Conservation (phyloP, 345 rosid species). For the Alliaria petiolata region DNA sequence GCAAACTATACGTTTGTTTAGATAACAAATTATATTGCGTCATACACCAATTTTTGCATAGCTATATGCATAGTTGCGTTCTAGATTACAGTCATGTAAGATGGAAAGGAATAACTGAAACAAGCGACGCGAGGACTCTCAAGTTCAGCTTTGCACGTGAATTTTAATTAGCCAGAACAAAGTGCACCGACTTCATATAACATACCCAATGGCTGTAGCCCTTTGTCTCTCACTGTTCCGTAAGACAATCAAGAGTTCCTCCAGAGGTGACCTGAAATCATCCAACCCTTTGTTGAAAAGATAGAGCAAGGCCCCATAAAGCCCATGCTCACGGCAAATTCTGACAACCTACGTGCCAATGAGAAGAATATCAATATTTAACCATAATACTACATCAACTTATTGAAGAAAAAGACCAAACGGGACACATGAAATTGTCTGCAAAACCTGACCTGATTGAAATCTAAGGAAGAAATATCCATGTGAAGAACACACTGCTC, state of each 20-base stretch:
- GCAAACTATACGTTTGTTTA: background rate
- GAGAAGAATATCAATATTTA: conserved; percentile 22
- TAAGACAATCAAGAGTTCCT: conserved; percentile 77
- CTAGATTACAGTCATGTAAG: background rate
- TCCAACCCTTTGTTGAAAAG: conserved; percentile 97
- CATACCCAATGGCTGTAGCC: conserved; percentile 82
- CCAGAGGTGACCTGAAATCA: conserved; percentile 93
- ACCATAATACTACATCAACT: background rate
- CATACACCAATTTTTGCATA: background rate
- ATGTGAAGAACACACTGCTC: conserved; percentile 99
- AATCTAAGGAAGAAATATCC: conserved; percentile 97
- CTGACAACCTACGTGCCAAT: conserved; percentile 68
- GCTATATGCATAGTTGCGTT: background rate
- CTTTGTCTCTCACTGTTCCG: conserved; percentile 58
- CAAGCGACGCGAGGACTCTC: background rate
- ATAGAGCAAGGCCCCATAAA: conserved; percentile 91
- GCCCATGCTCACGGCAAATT: conserved; percentile 94
- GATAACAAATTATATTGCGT: background rate
- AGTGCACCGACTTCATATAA: conserved; percentile 18
- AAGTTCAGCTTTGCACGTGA: background rate
- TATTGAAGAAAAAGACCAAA: conserved; percentile 19
- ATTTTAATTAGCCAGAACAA: background rate
- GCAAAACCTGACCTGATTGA: conserved; percentile 69
- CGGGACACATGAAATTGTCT: background rate
- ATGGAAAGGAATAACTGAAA: conserved; percentile 11